A percentile compares a stretch with the other conserved stretches of the same genome.
phyloP scores from a whole-genome alignment of 371 early-diverging fungal genomes.

The Haplosporangium sp. region DNA sequence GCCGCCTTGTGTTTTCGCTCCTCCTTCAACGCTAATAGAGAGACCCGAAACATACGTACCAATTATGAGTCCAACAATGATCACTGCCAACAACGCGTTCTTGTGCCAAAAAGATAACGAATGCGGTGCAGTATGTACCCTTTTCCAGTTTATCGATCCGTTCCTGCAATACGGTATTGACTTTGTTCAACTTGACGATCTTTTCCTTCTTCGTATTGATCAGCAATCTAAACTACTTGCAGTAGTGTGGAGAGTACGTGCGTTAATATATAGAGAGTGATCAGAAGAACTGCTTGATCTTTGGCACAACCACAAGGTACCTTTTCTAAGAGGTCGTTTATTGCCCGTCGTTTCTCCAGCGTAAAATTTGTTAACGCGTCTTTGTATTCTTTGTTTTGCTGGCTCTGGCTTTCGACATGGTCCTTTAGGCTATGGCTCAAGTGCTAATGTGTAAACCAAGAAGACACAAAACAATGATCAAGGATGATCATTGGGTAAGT shows the following conservation, averaged over 20 bases:
- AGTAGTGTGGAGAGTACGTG: background rate
- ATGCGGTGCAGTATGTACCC: slow-evolving; percentile 11
- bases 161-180: slow-evolving; percentile 6
- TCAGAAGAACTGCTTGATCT: background rate
- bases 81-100: background rate
- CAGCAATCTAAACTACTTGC: slow-evolving; percentile 22
- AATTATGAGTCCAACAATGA: background rate
- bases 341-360: slow-evolving; percentile 14
- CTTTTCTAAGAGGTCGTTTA: slow-evolving; percentile 38
- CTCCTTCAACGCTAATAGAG: slow-evolving; percentile 22
- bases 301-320: slow-evolving; percentile 3
- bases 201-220: slow-evolving; percentile 45
- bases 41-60: background rate
- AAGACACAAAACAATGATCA: background rate
- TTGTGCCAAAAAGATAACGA: background rate
- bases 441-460: background rate
- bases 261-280: background rate
- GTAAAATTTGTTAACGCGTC: slow-evolving; percentile 18
- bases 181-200: slow-evolving; percentile 14
- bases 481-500: background rate
- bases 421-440: slow-evolving; percentile 21
- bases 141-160: slow-evolving; percentile 21
- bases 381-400: slow-evolving; percentile 28
- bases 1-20: slow-evolving; percentile 21
- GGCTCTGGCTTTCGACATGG: slow-evolving; percentile 12